Evolutionary conservation across 768 basidiomycete species (phyloP), one percentile per base, ranked within the genome.

Genomic region (Suillus subluteus): DNA sequence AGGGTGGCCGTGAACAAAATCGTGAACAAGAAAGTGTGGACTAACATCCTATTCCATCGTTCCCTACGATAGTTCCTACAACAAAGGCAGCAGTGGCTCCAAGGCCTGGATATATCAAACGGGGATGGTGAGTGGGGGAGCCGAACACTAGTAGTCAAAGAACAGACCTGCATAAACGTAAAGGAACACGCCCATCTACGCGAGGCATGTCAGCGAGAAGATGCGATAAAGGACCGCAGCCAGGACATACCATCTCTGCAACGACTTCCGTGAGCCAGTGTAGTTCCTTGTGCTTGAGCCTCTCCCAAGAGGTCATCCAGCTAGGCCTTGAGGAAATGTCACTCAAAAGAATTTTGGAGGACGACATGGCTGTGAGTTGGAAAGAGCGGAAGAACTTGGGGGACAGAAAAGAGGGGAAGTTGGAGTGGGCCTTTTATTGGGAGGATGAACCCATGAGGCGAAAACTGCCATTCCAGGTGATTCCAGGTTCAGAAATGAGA

Each of bases 231-330:
- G 9, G 26, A 12, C 43, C 23, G 59, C 23, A 23, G 62, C 4
- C n/a, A 26, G 44, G 1, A 8, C 75, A 73, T 72, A 90, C 88
- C 70, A 80, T 76, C 75, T 92, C 91, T 11, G 88, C 89, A 48
- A 90, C 78, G 69, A 85, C 81, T 73, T 92, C 87, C 15, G 84
- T 77, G 1, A 85, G 63, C 82, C 86, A 83, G 66, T 89, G 90
- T 6, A 82, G 75, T 40, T 80, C 75, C 54, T 66, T 78, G 67
- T 85, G 81, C 64, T 84, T 79, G 69, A 78, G 69, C 67, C 72
- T 82, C 69, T 89, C 88, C 87, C 87, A 89, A 40, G 73, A 69
- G 11, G 72, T 71, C 71, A 88, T 80, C 63, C 82, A 71, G 37
- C 73, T 70, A 38, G 80, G 74, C 35, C 79, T 83, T 55, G 74